phyloP scores from a whole-genome alignment of 768 basidiomycete species.

The Hericium alpestre region DNA sequence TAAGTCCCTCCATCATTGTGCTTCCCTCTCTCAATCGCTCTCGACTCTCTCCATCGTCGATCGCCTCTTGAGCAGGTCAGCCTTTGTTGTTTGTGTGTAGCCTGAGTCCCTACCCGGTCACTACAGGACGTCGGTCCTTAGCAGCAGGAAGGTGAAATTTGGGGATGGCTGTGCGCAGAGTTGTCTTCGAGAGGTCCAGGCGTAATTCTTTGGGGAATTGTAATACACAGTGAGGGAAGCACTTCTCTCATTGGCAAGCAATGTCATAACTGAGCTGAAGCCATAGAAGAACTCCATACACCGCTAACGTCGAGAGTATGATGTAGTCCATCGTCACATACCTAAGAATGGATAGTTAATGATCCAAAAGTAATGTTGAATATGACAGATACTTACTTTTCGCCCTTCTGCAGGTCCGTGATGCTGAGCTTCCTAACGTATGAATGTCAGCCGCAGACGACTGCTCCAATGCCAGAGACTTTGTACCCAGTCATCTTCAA shows the following conservation, averaged over 20 bases:
- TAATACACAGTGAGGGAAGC: constrained; percentile 14
- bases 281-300: not conserved
- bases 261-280: constrained; percentile 22
- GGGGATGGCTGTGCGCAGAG: constrained; percentile 15
- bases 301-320: constrained; percentile 14
- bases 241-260: constrained; percentile 20
- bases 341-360: constrained; percentile 4
- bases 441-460: not conserved
- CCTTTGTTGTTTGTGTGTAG: too few relatives aligned
- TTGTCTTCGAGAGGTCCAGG: not conserved
- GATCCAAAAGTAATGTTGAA: not conserved
- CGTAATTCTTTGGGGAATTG: not conserved
- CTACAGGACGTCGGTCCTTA: too few relatives aligned
- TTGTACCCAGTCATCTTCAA: not conserved
- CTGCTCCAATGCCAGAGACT: not conserved
- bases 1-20: too few relatives aligned
- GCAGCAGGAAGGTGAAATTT: constrained; percentile 24
- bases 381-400: constrained; percentile 14
- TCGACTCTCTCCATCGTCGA: too few relatives aligned
- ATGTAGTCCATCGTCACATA: constrained; percentile 23
- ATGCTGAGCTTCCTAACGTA: constrained; percentile 16
- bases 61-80: too few relatives aligned
- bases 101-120: too few relatives aligned
- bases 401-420: constrained; percentile 24
- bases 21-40: too few relatives aligned